Base-by-base conservation (phyloP, 2,329 filamentous ascomycete genomes). In the Fusarium sp. region DNA sequence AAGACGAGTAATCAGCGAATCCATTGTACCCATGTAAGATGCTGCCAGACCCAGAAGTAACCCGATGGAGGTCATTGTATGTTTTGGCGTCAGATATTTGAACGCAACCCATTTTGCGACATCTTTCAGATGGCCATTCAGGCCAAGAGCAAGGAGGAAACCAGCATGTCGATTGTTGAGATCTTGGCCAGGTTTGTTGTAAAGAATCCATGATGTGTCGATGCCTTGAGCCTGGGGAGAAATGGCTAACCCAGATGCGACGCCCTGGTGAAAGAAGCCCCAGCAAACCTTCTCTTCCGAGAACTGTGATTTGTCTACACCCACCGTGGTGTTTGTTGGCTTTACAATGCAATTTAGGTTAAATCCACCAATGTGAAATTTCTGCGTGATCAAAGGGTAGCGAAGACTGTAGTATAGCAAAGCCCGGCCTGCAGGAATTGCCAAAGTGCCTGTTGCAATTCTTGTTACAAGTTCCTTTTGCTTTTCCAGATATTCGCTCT, bases 21-120 rank as follows among this genome's bases (percentile, higher is more conserved):
- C 96, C 95, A 98, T 98, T 6, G 95, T 98, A 3, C 97, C 96
- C 74, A 98, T 87, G 79, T 97, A 97, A 3, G 96, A 98, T 31
- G 94, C 96, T 14, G 96, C 95, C 24, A 99, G 86, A 2, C 96
- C 96, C 2, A 99, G 86, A 7, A 99, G 87, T n/a, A 99, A 86
- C 15, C 96, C 96, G 61, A 99, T 95, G 2, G 96, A 98, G 30
- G 96, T 98, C 96, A 99, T 99, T 31, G 95, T 97, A 81, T 99
- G 97, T 79, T 99, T 99, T 3, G 96, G 95, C 0, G 96, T 99
- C n/a, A 99, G 86, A 76, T 99, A 99, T 79, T 98, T 98, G 88
- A 98, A 99, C 14, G 95, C 95, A 47, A 99, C 92, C 95, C 96
- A 99, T 84, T 98, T 98, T 6, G 96, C 96, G 33, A 99, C 89